Base-by-base conservation (phyloP, 2,329 filamentous ascomycete genomes). In the Tolypocladium nubicola region DNA sequence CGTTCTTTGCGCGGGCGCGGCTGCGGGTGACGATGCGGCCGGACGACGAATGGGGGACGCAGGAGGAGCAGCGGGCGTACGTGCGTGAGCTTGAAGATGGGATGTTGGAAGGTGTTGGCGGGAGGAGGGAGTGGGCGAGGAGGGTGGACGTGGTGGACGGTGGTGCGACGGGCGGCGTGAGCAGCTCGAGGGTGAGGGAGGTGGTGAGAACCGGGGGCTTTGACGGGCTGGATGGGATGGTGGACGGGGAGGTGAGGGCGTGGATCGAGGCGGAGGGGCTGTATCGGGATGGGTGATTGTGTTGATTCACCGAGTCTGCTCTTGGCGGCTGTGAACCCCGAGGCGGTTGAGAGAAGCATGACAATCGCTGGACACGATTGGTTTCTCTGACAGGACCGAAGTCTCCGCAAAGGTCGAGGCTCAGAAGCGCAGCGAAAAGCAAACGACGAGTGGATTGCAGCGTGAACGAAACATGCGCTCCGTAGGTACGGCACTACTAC, bases 1-100 rank as follows among this genome's bases (percentile, higher is more conserved):
- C 83, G 0, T 88, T 90, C 66, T 85, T 92, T 61, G 71, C 74
- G 1, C 76, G 76, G 14, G 81, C 89, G 56, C 75, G 76, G 57
- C 70, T 92, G 55, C 75, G 83, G 14, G 84, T 90, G 1, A 86
- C 82, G 54, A 79, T 85, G 67, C 76, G 89, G 52, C 76, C 83
- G 1, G 80, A 81, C 54, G 80, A 79, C 30, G 77, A 78, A 49
- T 88, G 84, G 78, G 87, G 85, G 1, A 73, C 59, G 0, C 57
- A 58, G n/a, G 65, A 59, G 14, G 69, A 70, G 68, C 49, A 77
- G 74, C 33, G 75, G 72, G 59, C 76, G 10, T 88, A 84, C 67
- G 63, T 89, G 21, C 67, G 75, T 38, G 66, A 66, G 9, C 65
- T 91, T 56, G 67, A 67, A 23, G 69, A 70, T 2, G 77, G 76